These are phyloP conservation scores for Nemania sp. DNA, from an alignment of 2,329 filamentous ascomycete species.

Conservation along the genomic window DNA sequence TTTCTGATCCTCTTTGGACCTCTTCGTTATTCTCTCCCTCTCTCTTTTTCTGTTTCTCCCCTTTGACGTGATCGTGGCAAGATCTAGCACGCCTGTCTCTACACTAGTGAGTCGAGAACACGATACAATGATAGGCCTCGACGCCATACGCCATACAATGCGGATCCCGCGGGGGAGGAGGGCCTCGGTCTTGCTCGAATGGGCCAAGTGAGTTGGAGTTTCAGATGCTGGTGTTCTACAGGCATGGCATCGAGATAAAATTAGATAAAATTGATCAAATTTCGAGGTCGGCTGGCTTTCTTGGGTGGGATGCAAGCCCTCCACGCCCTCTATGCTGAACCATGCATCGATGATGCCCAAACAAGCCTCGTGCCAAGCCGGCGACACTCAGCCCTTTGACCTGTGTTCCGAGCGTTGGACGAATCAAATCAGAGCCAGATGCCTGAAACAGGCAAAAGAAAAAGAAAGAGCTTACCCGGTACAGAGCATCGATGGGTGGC, in stretches of 20 bases:
- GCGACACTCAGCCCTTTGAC: constrained; percentile 10
- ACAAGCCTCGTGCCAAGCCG: constrained; percentile 36
- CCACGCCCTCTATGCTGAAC: no score
- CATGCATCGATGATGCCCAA: constrained; percentile 22
- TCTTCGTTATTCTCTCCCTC: not conserved
- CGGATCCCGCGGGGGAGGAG: not conserved
- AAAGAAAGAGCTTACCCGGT: not conserved
- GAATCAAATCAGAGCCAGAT: constrained; percentile 26
- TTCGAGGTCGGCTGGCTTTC: not conserved
- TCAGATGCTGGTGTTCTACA: not conserved
- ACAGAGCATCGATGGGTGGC: not conserved
- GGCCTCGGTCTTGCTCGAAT: not conserved
- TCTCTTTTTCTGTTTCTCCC: not conserved
- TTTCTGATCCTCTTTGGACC: not conserved
- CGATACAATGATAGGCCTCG: not conserved
- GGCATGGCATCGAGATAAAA: not conserved
- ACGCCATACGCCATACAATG: constrained; percentile 1
- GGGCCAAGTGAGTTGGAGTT: not conserved
- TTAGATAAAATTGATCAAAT: constrained; percentile 3
- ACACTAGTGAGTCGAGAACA: not conserved
- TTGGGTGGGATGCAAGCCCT: constrained; percentile 9
- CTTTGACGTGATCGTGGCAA: constrained; percentile 9
- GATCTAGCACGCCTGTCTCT: not conserved
- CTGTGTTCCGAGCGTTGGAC: constrained; percentile 4
- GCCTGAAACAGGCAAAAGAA: constrained; percentile 33